Conservation (phyloP, 192 early-diverging fungal species). For the Dispira simplex region DNA sequence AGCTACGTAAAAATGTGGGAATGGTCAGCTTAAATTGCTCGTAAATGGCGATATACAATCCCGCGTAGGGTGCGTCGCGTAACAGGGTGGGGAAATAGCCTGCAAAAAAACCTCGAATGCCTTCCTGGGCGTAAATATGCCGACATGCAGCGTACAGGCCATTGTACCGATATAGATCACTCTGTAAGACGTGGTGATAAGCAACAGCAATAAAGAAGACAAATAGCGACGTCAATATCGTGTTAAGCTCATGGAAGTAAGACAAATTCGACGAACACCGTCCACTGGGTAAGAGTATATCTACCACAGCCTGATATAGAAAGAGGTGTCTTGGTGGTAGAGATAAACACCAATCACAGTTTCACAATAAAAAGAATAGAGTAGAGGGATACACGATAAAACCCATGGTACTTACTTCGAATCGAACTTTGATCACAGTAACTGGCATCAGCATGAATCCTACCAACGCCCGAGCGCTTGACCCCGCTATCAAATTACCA, state of each 20-base stretch:
- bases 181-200: conserved; percentile 25
- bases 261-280: too few relatives aligned
- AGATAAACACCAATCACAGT: too few relatives aligned
- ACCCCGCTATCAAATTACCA: conserved; percentile 56
- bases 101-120: conserved; percentile 64
- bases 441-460: conserved; percentile 88
- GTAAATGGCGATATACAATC: conserved; percentile 80
- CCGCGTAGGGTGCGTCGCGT: conserved; percentile 81
- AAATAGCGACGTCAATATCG: too few relatives aligned
- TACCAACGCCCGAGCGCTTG: conserved; percentile 47
- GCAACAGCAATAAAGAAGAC: background rate
- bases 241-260: too few relatives aligned
- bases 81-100: conserved; percentile 79
- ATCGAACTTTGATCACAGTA: conserved; percentile 84
- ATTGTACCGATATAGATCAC: conserved; percentile 68
- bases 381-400: too few relatives aligned
- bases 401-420: conserved; percentile 38
- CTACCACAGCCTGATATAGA: too few relatives aligned
- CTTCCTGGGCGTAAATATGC: conserved; percentile 51
- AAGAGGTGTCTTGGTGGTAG: too few relatives aligned
- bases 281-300: too few relatives aligned
- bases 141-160: conserved; percentile 45
- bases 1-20: conserved; percentile 16
- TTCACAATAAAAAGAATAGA: too few relatives aligned
- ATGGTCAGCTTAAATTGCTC: conserved; percentile 51